Conservation (phyloP, 2,329 filamentous ascomycete species). For the Monosporascus cannonballus region DNA sequence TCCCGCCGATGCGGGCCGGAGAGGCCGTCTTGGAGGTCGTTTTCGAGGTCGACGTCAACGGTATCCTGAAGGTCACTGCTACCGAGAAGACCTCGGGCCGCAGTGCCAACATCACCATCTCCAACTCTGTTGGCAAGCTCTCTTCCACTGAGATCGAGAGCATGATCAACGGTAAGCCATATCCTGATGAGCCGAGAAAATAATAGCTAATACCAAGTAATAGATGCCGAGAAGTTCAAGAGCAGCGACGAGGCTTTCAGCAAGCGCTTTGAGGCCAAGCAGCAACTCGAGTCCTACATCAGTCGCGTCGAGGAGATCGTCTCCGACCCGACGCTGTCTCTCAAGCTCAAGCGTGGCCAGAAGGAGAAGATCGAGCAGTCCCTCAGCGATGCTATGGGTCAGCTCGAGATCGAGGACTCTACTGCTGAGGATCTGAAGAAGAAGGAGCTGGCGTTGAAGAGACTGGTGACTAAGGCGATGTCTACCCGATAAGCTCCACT, state of each 20-base stretch:
- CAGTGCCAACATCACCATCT: conserved; percentile 98
- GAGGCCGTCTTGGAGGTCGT: conserved; percentile 96
- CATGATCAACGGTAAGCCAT: conserved; percentile 75
- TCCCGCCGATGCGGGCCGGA: conserved; percentile 83
- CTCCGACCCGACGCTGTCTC: conserved; percentile 88
- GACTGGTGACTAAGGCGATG: conserved; percentile 98
- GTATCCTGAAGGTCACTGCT: conserved; percentile 98
- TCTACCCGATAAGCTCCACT: conserved; percentile 65
- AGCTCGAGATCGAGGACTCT: conserved; percentile 93
- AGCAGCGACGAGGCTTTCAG: conserved; percentile 94
- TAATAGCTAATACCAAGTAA: conserved; percentile 16
- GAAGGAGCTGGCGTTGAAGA: conserved; percentile 98
- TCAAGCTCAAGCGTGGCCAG: conserved; percentile 98
- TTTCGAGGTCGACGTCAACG: conserved; percentile 99
- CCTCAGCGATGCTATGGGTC: conserved; percentile 93
- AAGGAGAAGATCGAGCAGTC: conserved; percentile 99
- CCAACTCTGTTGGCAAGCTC: conserved; percentile 98
- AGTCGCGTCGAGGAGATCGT: conserved; percentile 97
- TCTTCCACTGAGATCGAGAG: conserved; percentile 91
- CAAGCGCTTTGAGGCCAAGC: conserved; percentile 98
- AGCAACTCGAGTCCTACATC: conserved; percentile 99
- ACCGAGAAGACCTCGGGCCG: conserved; percentile 98
- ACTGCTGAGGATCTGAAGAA: conserved; percentile 95
- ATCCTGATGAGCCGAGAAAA: background rate
- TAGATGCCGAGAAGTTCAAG: conserved; percentile 98